Evolutionary conservation across 768 basidiomycete genomes (phyloP), one percentile per base, ranked within the genome.

Genomic region (Serendipita sp.): DNA sequence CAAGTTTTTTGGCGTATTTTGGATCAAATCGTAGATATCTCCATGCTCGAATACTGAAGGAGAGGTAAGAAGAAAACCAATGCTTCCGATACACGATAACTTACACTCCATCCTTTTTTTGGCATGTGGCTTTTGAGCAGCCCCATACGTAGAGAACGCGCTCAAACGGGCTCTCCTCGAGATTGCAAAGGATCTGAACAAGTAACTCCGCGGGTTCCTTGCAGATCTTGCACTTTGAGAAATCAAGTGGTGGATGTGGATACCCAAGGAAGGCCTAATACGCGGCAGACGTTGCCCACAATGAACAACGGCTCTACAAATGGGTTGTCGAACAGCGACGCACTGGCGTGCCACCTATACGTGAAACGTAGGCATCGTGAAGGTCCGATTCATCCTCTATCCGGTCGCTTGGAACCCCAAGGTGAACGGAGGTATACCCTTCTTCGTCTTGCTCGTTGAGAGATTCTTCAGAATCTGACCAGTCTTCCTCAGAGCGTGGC

Each of bases 341-440:
- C 85, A 92, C 90, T 79, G 90, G 90, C 75, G 79, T 79, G 71
- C 90, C 90, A 70, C 90, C 90, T 65, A 93, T 85, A 73, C 90
- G 86, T 72, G 90, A 93, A 66, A 92, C 88, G 63, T 86, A 83
- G 44, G 82, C 86, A 74, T 93, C 90, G 67, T 71, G 72, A 67
- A 86, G 71, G 71, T 91, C 88, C 43, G 75, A 67, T 61, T 76
- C 69, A 63, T 74, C 74, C 63, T 82, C 78, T 63, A 92, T 75
- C 51, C 72, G 67, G 61, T 89, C 90, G 69, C 92, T 90, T 22
- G 90, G 88, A 30, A 93, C 73, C 67, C 90, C 90, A 61, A 92
- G 75, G 58, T 88, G 74, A 60, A 92, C 86, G 44, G 82, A 76
- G 16, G 89, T 88, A 38, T 66, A 50, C 13, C 65, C 44, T 72